Percentiles rank a stretch among this genome's conserved stretches.
These are phyloP conservation scores for Gossypium anomalum DNA, from an alignment of 345 rosid genomes.

Conservation along the genomic window DNA sequence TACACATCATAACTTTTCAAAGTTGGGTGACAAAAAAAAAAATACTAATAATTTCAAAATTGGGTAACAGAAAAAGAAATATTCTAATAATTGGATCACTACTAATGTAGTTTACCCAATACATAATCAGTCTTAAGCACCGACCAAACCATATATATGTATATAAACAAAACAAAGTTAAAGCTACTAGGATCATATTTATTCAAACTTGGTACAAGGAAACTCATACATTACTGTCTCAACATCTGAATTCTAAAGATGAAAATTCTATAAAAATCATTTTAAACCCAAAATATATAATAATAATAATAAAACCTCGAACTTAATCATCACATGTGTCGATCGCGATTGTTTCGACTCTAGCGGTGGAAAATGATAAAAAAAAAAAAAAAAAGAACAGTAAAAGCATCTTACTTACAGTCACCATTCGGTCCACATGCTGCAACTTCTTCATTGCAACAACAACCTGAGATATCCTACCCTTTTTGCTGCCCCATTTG, in stretches of 20 bases:
- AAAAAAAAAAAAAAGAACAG: neutral
- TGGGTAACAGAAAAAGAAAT: too few relatives aligned
- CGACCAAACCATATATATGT: too few relatives aligned
- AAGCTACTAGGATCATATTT: slow-evolving; percentile 1
- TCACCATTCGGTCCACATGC: neutral
- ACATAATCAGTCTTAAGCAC: too few relatives aligned
- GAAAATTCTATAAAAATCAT: neutral
- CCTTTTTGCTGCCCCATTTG: slow-evolving; percentile 12
- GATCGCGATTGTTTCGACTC: neutral
- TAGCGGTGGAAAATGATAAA: neutral
- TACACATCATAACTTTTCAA: too few relatives aligned
- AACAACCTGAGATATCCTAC: neutral
- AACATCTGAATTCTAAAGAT: neutral
- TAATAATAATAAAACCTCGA: neutral
- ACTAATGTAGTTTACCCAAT: too few relatives aligned
- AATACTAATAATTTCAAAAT: too few relatives aligned
- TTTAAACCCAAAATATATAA: neutral
- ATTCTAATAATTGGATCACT: too few relatives aligned
- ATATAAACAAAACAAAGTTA: neutral
- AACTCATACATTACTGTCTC: neutral
- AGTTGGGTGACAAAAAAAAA: too few relatives aligned
- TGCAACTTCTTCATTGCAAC: slow-evolving; percentile 12
- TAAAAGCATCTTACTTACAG: slow-evolving; percentile 17
- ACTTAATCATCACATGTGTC: neutral
- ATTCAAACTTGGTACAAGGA: neutral